Conservation (phyloP, 2,329 filamentous ascomycete genomes). For the Phialocephala subalpina region DNA sequence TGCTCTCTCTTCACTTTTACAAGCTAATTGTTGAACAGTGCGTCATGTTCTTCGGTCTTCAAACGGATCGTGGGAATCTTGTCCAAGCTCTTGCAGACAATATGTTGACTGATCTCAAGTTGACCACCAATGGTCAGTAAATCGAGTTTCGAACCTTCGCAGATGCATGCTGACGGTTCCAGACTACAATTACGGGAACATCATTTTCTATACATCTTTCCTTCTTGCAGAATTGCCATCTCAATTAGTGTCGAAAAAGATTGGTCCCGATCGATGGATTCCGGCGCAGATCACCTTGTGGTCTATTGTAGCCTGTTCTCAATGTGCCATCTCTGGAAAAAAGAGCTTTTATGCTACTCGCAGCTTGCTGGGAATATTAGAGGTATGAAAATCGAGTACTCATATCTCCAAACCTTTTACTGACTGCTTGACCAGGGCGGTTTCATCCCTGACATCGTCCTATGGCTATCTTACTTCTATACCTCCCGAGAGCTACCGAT, state of each 20-base stretch:
- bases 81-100: slow-evolving; percentile 66
- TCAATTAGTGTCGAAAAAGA: slow-evolving; percentile 64
- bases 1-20: background rate
- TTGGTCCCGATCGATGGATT: slow-evolving; percentile 60
- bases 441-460: slow-evolving; percentile 69
- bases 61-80: slow-evolving; percentile 67
- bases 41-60: slow-evolving; percentile 67
- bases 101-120: slow-evolving; percentile 59
- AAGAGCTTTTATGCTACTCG: slow-evolving; percentile 52
- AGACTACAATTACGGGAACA: slow-evolving; percentile 57
- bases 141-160: background rate
- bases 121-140: slow-evolving; percentile 48
- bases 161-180: background rate
- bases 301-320: slow-evolving; percentile 56
- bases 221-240: slow-evolving; percentile 67
- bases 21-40: slow-evolving; percentile 44
- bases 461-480: slow-evolving; percentile 80
- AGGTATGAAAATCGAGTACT: slow-evolving; percentile 11
- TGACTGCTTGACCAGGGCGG: slow-evolving; percentile 52
- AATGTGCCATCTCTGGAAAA: slow-evolving; percentile 52
- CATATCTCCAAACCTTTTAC: background rate
- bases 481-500: slow-evolving; percentile 56
- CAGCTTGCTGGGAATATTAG: slow-evolving; percentile 42
- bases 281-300: slow-evolving; percentile 59
- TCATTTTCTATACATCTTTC: slow-evolving; percentile 61